These are phyloP conservation scores for Pleurotus citrinopileatus DNA, from an alignment of 768 basidiomycete genomes.

Conservation along the genomic window DNA sequence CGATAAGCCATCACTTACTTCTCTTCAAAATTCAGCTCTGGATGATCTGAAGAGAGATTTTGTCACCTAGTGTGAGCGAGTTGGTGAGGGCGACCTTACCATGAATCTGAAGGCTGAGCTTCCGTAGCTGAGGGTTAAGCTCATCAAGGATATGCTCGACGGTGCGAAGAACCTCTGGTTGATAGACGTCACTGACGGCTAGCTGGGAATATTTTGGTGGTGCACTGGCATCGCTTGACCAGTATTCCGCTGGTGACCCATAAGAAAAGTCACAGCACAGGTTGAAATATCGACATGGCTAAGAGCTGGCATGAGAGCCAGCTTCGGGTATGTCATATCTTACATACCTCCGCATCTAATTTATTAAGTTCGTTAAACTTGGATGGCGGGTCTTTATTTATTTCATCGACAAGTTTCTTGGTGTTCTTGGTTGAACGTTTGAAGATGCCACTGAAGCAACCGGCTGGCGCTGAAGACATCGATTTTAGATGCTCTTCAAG, in stretches of 20 bases:
- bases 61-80: neutral
- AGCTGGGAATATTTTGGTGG: conserved; percentile 41
- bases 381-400: conserved; percentile 9
- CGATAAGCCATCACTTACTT: conserved; percentile 44
- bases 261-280: conserved; percentile 44
- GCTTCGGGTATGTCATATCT: neutral
- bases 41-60: conserved; percentile 44
- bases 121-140: conserved; percentile 50
- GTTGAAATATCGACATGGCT: conserved; percentile 28
- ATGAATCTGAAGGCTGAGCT: conserved; percentile 70
- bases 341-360: conserved; percentile 9
- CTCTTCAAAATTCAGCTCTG: conserved; percentile 67
- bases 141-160: conserved; percentile 54
- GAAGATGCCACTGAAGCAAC: conserved; percentile 35
- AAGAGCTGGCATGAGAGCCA: neutral
- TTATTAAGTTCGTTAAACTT: conserved; percentile 13
- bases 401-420: neutral
- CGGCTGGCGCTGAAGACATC: conserved; percentile 18
- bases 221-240: conserved; percentile 23
- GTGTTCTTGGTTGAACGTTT: conserved; percentile 15
- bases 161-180: conserved; percentile 42
- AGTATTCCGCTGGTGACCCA: conserved; percentile 24
- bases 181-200: conserved; percentile 14
- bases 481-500: conserved; percentile 8
- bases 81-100: conserved; percentile 36